Conservation (phyloP, 2,329 filamentous ascomycete species). For the Orbilia javanica region DNA sequence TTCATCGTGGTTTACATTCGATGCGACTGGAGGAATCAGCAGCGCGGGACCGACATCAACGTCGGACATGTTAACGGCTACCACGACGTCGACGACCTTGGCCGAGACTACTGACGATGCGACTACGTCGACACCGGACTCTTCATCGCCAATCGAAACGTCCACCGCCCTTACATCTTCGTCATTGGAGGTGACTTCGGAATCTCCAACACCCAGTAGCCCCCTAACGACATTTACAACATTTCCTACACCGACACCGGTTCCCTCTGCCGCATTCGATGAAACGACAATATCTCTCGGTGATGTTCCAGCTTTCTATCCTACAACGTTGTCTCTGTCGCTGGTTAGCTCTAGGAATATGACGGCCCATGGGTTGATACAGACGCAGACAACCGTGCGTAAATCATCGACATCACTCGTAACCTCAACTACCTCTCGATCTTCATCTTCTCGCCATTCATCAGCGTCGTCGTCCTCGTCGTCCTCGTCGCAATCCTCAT, state of each 20-base stretch:
- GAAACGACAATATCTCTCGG: background rate
- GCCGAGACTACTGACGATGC: too few species aligned
- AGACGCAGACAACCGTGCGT: slow-evolving; percentile 10
- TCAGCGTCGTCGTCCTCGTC: background rate
- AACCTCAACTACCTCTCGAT: slow-evolving; percentile 13
- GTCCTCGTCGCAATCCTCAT: background rate
- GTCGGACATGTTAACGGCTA: background rate
- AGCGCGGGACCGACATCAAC: slow-evolving; percentile 15
- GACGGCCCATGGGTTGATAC: slow-evolving; percentile 38
- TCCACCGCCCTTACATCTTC: background rate
- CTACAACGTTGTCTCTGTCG: slow-evolving; percentile 12
- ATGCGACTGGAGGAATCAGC: slow-evolving; percentile 39
- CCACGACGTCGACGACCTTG: background rate
- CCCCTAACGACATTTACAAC: background rate
- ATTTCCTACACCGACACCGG: slow-evolving; percentile 8
- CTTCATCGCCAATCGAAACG: background rate
- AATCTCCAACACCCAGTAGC: background rate
- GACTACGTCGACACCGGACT: background rate
- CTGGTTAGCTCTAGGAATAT: slow-evolving; percentile 34
- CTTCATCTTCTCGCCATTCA: slow-evolving; percentile 5
- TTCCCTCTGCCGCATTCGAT: background rate
- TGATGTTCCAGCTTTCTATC: background rate
- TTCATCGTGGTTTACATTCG: slow-evolving; percentile 52
- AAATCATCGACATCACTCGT: slow-evolving; percentile 17
- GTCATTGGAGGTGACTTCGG: background rate